A percentile compares a stretch with the other conserved stretches of the same genome.
Conservation (phyloP, 352 stramenopile genomes). For the Thraustochytrium striatum region DNA sequence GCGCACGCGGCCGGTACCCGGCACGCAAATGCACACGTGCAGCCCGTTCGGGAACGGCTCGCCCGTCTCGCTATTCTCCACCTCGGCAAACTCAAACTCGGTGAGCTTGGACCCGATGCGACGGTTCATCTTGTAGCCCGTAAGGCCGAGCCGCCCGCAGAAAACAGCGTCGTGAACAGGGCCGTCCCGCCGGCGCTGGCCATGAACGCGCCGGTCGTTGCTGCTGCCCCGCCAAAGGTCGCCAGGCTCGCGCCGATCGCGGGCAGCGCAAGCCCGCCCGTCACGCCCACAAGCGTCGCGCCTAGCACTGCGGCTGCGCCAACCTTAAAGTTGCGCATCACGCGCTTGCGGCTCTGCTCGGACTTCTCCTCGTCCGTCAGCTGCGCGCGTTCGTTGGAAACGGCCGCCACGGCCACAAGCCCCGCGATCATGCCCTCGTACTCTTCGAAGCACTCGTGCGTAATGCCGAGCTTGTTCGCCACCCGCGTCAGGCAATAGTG, state of each 20-base stretch:
- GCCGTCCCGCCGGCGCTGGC: slow-evolving; percentile 27
- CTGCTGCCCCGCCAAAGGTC: slow-evolving; percentile 25
- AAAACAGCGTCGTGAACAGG: slow-evolving; percentile 43
- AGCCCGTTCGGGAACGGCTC: neutral
- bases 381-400: neutral
- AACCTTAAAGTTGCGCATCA: slow-evolving; percentile 18
- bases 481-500: slow-evolving; percentile 8
- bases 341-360: neutral
- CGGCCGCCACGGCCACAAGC: neutral
- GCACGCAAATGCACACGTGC: slow-evolving; percentile 30
- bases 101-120: slow-evolving; percentile 4
- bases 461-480: slow-evolving; percentile 2
- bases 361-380: slow-evolving; percentile 7
- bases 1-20: too few relatives aligned
- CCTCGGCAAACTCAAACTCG: slow-evolving; percentile 33
- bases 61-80: neutral
- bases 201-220: slow-evolving; percentile 34
- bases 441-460: slow-evolving; percentile 32
- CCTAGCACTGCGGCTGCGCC: slow-evolving; percentile 2
- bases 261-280: slow-evolving; percentile 18
- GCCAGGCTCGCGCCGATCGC: slow-evolving; percentile 32
- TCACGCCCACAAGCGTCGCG: slow-evolving; percentile 14
- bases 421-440: slow-evolving; percentile 46
- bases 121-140: slow-evolving; percentile 30
- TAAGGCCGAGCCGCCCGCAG: slow-evolving; percentile 1